Conservation (phyloP, 176 grass and related monocot genomes). For the Saccharum spontaneum region DNA sequence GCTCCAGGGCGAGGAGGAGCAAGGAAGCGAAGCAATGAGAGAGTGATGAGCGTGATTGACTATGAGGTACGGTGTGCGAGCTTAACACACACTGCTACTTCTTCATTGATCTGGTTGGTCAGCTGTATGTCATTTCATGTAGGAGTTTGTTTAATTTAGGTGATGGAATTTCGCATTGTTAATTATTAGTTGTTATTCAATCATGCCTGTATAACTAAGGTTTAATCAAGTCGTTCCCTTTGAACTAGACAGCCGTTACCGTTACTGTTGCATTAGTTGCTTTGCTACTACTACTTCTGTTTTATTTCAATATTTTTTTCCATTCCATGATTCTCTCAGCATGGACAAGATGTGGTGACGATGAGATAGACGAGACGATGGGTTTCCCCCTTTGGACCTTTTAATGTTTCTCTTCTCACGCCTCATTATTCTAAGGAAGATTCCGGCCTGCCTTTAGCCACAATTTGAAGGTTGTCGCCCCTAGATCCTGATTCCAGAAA, state of each 20-base stretch:
- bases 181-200: background rate
- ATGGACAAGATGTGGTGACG: conserved; percentile 53
- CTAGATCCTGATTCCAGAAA: conserved; percentile 54
- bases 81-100: conserved; percentile 10
- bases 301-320: background rate
- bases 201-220: conserved; percentile 29
- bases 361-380: conserved; percentile 23
- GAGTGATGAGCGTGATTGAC: conserved; percentile 22
- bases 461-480: conserved; percentile 41
- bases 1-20: conserved; percentile 77
- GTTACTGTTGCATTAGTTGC: conserved; percentile 49
- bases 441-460: conserved; percentile 37
- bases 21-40: conserved; percentile 43
- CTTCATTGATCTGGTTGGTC: conserved; percentile 20
- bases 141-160: conserved; percentile 33
- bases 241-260: conserved; percentile 26
- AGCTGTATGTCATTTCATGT: conserved; percentile 62
- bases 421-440: conserved; percentile 47
- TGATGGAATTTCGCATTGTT: conserved; percentile 32
- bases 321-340: conserved; percentile 19
- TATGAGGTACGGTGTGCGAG: conserved; percentile 32
- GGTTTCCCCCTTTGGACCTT: conserved; percentile 40
- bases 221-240: conserved; percentile 43
- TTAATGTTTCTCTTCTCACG: conserved; percentile 41
- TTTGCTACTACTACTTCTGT: background rate